Conservation (phyloP, 768 basidiomycete genomes). For the Mycena leptocephala region DNA sequence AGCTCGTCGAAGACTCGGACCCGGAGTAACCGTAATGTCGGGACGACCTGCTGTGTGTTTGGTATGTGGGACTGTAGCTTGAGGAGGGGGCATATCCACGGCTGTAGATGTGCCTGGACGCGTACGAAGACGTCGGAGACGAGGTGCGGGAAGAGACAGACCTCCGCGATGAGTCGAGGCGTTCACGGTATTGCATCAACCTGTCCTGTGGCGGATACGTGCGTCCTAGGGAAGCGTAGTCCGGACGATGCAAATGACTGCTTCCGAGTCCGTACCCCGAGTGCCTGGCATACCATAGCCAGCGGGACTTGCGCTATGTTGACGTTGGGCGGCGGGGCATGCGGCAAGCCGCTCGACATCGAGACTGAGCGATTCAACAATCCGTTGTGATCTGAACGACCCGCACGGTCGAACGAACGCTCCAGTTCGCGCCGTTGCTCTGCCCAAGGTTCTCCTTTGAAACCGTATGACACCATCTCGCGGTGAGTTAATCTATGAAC, state of each 20-base stretch:
- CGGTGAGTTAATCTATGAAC: constrained; percentile 28
- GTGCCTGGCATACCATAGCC: constrained; percentile 1
- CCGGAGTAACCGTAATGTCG: constrained; percentile 21
- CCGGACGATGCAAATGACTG: not conserved
- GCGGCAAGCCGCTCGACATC: constrained; percentile 25
- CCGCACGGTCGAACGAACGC: constrained; percentile 36
- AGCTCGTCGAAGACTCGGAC: constrained; percentile 12
- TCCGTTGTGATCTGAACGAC: constrained; percentile 11
- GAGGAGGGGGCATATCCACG: constrained; percentile 10
- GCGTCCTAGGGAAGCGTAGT: constrained; percentile 4
- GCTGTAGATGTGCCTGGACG: constrained; percentile 1
- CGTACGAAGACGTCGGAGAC: not conserved
- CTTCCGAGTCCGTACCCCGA: constrained; percentile 26
- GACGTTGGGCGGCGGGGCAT: not conserved
- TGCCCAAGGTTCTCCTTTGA: constrained; percentile 48
- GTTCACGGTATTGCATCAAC: constrained; percentile 13
- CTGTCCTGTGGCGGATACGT: constrained; percentile 18
- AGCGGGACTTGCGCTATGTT: not conserved
- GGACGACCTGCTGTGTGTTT: constrained; percentile 7
- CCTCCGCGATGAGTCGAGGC: not conserved
- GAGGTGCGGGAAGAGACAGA: constrained; percentile 10
- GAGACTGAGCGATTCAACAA: constrained; percentile 5
- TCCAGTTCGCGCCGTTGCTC: constrained; percentile 49
- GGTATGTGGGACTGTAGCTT: constrained; percentile 6
- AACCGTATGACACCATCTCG: constrained; percentile 50